A percentile compares a stretch with the other conserved stretches of the same genome.
Evolutionary conservation across 768 basidiomycete genomes (phyloP).

Genomic region (Cystofilobasidium capitatum): DNA sequence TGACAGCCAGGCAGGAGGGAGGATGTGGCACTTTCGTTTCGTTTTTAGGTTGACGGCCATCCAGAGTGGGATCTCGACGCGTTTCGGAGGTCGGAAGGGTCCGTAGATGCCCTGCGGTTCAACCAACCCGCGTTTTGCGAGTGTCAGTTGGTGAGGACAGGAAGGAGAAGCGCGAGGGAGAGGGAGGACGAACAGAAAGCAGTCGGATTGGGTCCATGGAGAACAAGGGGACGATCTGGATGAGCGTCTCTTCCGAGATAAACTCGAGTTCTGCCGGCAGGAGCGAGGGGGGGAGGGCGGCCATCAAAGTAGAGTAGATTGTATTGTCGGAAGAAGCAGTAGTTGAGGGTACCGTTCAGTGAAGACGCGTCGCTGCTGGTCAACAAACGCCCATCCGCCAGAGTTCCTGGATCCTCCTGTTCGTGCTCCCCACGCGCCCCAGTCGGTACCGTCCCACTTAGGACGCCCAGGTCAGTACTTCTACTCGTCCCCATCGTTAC

Average conservation of each 20-base stretch:
- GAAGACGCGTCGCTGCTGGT: no score
- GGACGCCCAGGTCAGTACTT: no score
- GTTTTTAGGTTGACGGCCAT: conserved; percentile 86
- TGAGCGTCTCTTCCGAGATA: conserved; percentile 68
- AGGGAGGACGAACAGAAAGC: conserved; percentile 57
- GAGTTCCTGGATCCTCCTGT: no score
- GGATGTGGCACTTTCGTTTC: conserved; percentile 88
- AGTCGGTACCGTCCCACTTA: no score
- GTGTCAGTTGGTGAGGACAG: not conserved
- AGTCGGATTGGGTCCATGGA: conserved; percentile 85
- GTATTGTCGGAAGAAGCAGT: no score
- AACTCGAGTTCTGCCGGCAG: conserved; percentile 81
- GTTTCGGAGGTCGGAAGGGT: conserved; percentile 77
- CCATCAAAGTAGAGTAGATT: no score
- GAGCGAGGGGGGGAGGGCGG: conserved; percentile 46
- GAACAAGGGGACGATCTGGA: conserved; percentile 80
- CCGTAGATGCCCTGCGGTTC: conserved; percentile 72
- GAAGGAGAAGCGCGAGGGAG: not conserved
- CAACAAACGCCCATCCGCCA: no score
- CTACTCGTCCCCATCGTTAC: no score
- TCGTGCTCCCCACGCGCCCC: no score
- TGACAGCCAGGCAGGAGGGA: conserved; percentile 79
- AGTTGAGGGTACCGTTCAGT: no score
- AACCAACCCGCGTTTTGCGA: not conserved
- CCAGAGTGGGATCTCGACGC: conserved; percentile 85